Conservation (phyloP, 2,329 filamentous ascomycete genomes). For the Aspergillus amoenus region DNA sequence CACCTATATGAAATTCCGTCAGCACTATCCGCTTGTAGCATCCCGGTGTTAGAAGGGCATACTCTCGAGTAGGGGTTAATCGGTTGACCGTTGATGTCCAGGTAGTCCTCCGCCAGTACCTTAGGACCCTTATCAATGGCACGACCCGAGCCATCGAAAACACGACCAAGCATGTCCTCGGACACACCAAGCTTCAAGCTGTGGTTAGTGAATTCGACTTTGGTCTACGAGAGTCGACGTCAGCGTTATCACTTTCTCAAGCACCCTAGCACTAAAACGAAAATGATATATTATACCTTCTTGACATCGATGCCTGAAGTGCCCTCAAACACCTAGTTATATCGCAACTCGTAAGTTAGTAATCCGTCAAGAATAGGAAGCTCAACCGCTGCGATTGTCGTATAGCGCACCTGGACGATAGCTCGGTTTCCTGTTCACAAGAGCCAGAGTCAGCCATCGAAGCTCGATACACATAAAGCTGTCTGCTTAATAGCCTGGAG, state of each 20-base stretch:
- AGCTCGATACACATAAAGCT: neutral
- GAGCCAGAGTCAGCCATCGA: conserved; percentile 18
- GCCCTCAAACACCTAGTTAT: conserved; percentile 84
- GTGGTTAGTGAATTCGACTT: conserved; percentile 94
- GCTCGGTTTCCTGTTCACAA: conserved; percentile 73
- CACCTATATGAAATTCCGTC: conserved; percentile 56
- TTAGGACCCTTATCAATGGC: conserved; percentile 99
- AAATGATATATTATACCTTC: conserved; percentile 61
- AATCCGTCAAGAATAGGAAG: conserved; percentile 11
- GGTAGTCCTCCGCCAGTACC: conserved; percentile 94
- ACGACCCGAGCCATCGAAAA: conserved; percentile 96
- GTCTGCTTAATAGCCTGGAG: neutral
- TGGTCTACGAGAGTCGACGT: conserved; percentile 62
- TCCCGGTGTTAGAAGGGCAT: conserved; percentile 25
- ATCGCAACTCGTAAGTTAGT: conserved; percentile 26
- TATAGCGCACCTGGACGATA: conserved; percentile 76
- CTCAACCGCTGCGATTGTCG: conserved; percentile 9
- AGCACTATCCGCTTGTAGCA: neutral
- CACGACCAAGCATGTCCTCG: conserved; percentile 98
- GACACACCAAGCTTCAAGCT: conserved; percentile 98
- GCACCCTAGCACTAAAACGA: neutral
- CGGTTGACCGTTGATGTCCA: conserved; percentile 97
- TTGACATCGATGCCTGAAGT: conserved; percentile 98
- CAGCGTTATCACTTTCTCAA: conserved; percentile 10
- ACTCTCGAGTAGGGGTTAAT: conserved; percentile 98